These are phyloP conservation scores for Sphaerulina populicola DNA, from an alignment of 2,329 filamentous ascomycete species.

Conservation along the genomic window DNA sequence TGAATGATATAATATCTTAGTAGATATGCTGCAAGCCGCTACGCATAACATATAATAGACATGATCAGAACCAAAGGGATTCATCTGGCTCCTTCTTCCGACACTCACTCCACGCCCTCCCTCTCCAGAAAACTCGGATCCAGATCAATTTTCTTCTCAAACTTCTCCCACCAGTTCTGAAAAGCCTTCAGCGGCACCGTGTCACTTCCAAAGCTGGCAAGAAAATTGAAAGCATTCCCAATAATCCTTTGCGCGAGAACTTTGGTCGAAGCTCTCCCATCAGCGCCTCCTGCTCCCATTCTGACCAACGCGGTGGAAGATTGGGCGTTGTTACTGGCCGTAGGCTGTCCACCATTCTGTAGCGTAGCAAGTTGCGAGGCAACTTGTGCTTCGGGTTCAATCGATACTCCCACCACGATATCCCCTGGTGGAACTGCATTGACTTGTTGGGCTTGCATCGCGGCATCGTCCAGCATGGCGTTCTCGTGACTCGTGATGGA, in stretches of 20 bases:
- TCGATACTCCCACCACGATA: conserved; percentile 71
- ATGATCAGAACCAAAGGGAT: no score
- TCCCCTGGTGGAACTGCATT: conserved; percentile 32
- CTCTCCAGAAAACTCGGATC: conserved; percentile 80
- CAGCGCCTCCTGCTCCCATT: conserved; percentile 12
- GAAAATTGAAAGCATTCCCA: conserved; percentile 92
- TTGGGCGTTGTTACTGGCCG: not conserved
- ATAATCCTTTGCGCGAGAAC: conserved; percentile 88
- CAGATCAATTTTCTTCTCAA: conserved; percentile 73
- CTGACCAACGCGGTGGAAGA: conserved; percentile 33
- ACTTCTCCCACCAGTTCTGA: conserved; percentile 96
- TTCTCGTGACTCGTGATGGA: conserved; percentile 44
- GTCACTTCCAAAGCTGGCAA: conserved; percentile 80
- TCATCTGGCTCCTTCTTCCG: no score
- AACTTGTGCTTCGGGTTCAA: conserved; percentile 70
- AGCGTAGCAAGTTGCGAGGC: conserved; percentile 59
- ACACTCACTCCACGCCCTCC: conserved; percentile 1
- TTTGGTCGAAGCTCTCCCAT: conserved; percentile 53
- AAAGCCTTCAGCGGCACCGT: conserved; percentile 92
- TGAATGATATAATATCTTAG: no score
- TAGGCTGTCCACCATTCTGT: conserved; percentile 32
- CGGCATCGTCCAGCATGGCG: conserved; percentile 40
- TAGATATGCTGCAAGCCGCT: no score
- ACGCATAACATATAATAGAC: no score
- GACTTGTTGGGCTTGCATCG: conserved; percentile 16